phyloP scores from a whole-genome alignment of 2,329 filamentous ascomycete genomes.

The Paraconiothyrium sp. region DNA sequence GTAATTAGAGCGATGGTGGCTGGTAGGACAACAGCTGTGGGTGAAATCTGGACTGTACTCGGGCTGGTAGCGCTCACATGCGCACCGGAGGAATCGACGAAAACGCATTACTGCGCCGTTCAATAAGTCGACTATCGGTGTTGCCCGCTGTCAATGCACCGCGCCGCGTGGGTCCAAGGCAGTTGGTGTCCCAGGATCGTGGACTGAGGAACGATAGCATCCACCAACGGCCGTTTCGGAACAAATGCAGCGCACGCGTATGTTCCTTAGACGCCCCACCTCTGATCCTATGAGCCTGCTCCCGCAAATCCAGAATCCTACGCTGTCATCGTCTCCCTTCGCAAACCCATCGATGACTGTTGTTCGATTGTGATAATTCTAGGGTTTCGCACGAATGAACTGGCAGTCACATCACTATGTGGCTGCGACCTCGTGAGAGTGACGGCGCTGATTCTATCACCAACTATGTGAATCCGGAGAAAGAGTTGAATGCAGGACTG shows the following conservation, averaged over 20 bases:
- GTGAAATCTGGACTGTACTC: not conserved
- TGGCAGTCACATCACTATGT: slow-evolving; percentile 10
- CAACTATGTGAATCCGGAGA: slow-evolving; percentile 47
- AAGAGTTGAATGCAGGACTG: slow-evolving; percentile 48
- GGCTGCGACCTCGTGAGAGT: slow-evolving; percentile 7
- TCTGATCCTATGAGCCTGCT: not conserved
- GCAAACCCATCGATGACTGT: not conserved
- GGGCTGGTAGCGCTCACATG: not conserved
- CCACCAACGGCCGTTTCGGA: slow-evolving; percentile 13
- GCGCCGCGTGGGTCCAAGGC: not conserved
- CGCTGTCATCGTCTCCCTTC: not conserved
- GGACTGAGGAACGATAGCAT: slow-evolving; percentile 6
- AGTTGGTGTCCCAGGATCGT: slow-evolving; percentile 9
- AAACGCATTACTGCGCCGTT: not conserved
- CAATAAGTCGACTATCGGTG: not conserved
- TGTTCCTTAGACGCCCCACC: slow-evolving; percentile 6
- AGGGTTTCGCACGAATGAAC: slow-evolving; percentile 4
- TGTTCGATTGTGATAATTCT: not conserved
- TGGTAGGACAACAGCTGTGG: not conserved
- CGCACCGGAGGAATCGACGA: slow-evolving; percentile 3
- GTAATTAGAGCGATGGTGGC: not conserved
- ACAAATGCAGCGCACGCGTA: slow-evolving; percentile 6
- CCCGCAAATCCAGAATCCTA: not conserved
- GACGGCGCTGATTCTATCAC: slow-evolving; percentile 14
- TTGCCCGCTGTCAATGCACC: slow-evolving; percentile 2